Base-by-base conservation (phyloP, 805 yeast genomes). In the Tetrapisispora taiwanensis region DNA sequence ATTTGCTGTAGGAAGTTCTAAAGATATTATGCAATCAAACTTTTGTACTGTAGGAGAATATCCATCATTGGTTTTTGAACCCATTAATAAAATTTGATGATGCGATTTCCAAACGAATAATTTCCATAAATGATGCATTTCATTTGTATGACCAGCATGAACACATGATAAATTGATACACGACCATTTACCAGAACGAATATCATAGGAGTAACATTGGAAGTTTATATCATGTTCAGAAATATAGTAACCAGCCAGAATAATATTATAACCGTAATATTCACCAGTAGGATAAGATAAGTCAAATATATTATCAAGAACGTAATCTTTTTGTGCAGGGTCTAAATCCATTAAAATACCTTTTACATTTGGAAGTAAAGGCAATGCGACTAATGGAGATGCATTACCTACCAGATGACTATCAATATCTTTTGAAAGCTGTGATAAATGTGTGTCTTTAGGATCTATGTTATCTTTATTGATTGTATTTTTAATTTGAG, bases 51-150 rank as follows among this genome's bases (percentile, higher is more conserved):
- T 58, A 7, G 64, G 59, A n/a, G 50, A 39, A 39, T 44, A 44
- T n/a, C 48, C 49, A 14, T 58, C 60, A 32, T 56, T 56, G 19
- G 48, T 46, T 5, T 50, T 44, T 8, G 70, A 60, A 1, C 92
- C 92, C 30, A 84, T 53, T 26, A 81, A 60, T 1, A 81, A 64
- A 1, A 81, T 78, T 56, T 78, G 79, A 55, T 84, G 90, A 59
- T 84, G 94, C 0, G 89, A 80, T 28, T 73, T 73, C 94, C 94
- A 84, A 1, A 78, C 78, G 60, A 74, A 79, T 0, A 83, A 77
- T 48, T 77, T 79, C 76, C 84, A 77, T 41, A 81, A 71, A 42
- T 81, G 65, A 53, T 81, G 84, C 36, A 78, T 63, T 52, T 79
- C 81, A 1, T 74, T 68, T 27, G 74, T 73, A 28, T 70, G 64